These are phyloP conservation scores for Phytophthora europaea DNA, from an alignment of 352 stramenopile genomes.

Conservation along the genomic window DNA sequence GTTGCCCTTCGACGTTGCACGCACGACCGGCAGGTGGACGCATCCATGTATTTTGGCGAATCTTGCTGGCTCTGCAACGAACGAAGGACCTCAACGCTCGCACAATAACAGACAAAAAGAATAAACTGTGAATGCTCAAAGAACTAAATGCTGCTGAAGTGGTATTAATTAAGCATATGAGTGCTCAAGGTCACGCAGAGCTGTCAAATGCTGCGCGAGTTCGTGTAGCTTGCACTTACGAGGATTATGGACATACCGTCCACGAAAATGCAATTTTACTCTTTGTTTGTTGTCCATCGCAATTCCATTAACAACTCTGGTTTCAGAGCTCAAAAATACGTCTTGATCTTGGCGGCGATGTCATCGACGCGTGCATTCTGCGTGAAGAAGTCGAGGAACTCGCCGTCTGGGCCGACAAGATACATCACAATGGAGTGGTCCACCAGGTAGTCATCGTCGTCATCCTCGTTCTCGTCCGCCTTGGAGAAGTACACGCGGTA, in stretches of 20 bases:
- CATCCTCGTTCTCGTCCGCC: conserved; percentile 93
- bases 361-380: conserved; percentile 96
- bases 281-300: neutral
- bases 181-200: no score
- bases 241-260: no score
- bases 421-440: conserved; percentile 99
- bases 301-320: neutral
- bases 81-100: conserved; percentile 28
- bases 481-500: conserved; percentile 99
- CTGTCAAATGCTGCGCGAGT: neutral
- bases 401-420: conserved; percentile 95
- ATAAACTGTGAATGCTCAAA: conserved; percentile 46
- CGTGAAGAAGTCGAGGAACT: conserved; percentile 99
- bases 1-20: conserved; percentile 23
- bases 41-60: conserved; percentile 35
- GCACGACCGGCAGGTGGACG: conserved; percentile 24
- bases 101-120: conserved; percentile 36
- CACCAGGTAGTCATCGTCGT: conserved; percentile 99
- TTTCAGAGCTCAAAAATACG: conserved; percentile 58
- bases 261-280: neutral
- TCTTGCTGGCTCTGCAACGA: conserved; percentile 29
- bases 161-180: no score
- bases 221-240: no score
- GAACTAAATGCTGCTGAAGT: neutral
- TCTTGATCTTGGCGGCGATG: conserved; percentile 95